phyloP scores from a whole-genome alignment of 2,329 filamentous ascomycete species.

The Hypoxylon rubiginosum region DNA sequence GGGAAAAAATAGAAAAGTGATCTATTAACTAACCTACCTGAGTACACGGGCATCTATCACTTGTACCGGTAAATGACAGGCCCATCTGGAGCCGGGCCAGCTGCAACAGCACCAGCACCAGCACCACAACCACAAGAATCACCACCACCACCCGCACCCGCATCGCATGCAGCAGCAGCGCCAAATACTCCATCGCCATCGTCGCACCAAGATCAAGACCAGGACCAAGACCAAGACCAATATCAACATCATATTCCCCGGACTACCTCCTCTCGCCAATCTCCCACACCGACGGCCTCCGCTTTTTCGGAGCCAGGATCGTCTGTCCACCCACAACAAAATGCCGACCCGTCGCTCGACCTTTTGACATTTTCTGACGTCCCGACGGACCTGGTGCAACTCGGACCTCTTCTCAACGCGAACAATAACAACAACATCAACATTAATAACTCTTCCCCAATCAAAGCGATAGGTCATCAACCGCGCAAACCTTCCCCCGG shows the following conservation, averaged over 20 bases:
- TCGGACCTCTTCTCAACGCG: slow-evolving; percentile 49
- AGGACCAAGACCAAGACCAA: neutral
- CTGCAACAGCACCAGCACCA: slow-evolving; percentile 39
- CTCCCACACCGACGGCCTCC: slow-evolving; percentile 39
- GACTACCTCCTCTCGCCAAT: slow-evolving; percentile 32
- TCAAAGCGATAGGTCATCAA: slow-evolving; percentile 49
- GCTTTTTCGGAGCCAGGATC: slow-evolving; percentile 46
- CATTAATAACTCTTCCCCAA: slow-evolving; percentile 45
- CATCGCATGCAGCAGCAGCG: slow-evolving; percentile 13
- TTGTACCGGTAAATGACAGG: slow-evolving; percentile 47
- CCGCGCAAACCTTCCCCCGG: slow-evolving; percentile 73
- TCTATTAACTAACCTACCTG: neutral
- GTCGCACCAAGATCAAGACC: neutral
- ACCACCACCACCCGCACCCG: slow-evolving; percentile 15
- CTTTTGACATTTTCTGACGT: slow-evolving; percentile 59
- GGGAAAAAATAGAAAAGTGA: slow-evolving; percentile 19
- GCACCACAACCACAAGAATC: slow-evolving; percentile 14
- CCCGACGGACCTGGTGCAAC: slow-evolving; percentile 57
- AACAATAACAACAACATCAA: slow-evolving; percentile 42
- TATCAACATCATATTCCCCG: slow-evolving; percentile 26
- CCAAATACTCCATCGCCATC: slow-evolving; percentile 21
- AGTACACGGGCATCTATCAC: slow-evolving; percentile 22
- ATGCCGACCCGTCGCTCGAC: slow-evolving; percentile 47
- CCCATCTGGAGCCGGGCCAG: slow-evolving; percentile 44
- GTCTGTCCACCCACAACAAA: slow-evolving; percentile 45